A percentile compares a stretch with the other conserved stretches of the same genome.
Conservation (phyloP, 768 basidiomycete species). For the Kwoniella pini region DNA sequence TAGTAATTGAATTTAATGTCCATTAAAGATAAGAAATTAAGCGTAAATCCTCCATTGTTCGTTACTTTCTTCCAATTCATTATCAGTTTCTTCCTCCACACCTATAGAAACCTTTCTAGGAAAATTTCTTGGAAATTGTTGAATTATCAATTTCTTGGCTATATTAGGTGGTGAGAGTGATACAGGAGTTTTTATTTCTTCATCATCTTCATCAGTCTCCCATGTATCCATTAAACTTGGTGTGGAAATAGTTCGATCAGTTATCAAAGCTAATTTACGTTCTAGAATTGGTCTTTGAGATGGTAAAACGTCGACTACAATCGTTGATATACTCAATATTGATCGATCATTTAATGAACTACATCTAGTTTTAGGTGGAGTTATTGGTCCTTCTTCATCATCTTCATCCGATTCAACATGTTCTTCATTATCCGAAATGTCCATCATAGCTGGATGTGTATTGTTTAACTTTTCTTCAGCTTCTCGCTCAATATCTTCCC, state of each 20-base stretch:
- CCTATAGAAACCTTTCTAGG: neutral
- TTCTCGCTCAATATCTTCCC: conserved; percentile 23
- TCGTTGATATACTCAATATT: neutral
- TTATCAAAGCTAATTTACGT: conserved; percentile 1
- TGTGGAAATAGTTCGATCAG: neutral
- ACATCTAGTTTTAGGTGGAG: conserved; percentile 13
- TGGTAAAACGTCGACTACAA: neutral
- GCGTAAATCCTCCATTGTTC: conserved; percentile 2
- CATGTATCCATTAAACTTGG: neutral
- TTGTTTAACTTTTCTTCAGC: neutral
- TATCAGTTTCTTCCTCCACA: neutral
- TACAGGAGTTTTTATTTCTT: conserved; percentile 12
- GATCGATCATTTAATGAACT: conserved; percentile 1
- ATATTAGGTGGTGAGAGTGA: conserved; percentile 13
- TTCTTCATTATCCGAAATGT: conserved; percentile 11
- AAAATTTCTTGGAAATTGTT: neutral
- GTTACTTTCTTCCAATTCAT: neutral
- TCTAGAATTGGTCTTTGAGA: conserved; percentile 5
- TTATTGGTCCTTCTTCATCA: conserved; percentile 19
- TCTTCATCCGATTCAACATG: neutral
- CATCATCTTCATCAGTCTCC: conserved; percentile 18
- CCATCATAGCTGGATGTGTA: conserved; percentile 40
- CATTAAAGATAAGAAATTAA: neutral
- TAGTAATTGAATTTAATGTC: neutral
- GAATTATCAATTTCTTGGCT: neutral